phyloP scores from a whole-genome alignment of 1,139 yeast species.

The Hyphopichia fennica region DNA sequence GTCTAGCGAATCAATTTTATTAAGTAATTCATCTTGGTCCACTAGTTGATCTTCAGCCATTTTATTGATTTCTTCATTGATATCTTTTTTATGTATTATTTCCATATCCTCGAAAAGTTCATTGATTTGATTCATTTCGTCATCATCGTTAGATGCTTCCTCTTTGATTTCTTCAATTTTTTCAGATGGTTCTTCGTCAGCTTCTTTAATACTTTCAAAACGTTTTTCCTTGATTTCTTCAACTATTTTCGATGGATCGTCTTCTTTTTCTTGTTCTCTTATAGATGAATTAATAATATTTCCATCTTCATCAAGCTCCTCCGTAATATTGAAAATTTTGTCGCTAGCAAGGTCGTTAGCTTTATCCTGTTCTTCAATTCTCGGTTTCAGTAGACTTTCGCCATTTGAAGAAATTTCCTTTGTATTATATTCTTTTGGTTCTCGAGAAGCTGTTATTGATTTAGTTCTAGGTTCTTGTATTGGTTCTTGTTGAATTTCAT shows the following conservation, averaged over 20 bases:
- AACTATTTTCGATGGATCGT: not conserved
- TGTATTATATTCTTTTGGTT: not conserved
- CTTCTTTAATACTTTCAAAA: too few relatives aligned
- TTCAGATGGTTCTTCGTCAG: slow-evolving; percentile 5
- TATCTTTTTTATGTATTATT: slow-evolving; percentile 12
- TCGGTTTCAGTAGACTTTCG: too few relatives aligned
- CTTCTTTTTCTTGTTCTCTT: slow-evolving; percentile 1
- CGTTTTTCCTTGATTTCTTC: slow-evolving; percentile 8
- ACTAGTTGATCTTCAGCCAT: slow-evolving; percentile 6
- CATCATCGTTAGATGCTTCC: not conserved
- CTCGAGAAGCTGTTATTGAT: not conserved
- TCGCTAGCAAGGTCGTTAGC: not conserved
- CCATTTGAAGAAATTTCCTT: too few relatives aligned
- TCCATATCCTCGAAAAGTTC: slow-evolving; percentile 56
- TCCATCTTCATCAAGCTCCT: slow-evolving; percentile 81
- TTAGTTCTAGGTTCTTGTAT: not conserved
- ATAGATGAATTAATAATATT: slow-evolving; percentile 41
- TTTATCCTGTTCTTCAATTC: not conserved
- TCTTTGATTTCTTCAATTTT: slow-evolving; percentile 7
- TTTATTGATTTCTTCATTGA: slow-evolving; percentile 10
- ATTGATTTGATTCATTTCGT: slow-evolving; percentile 34
- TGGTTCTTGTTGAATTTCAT: slow-evolving; percentile 8
- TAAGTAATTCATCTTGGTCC: slow-evolving; percentile 22
- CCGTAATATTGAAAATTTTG: slow-evolving; percentile 22
- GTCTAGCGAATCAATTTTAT: slow-evolving; percentile 33